phyloP scores from a whole-genome alignment of 192 early-diverging fungal genomes.

The Ambispora gerdemannii region DNA sequence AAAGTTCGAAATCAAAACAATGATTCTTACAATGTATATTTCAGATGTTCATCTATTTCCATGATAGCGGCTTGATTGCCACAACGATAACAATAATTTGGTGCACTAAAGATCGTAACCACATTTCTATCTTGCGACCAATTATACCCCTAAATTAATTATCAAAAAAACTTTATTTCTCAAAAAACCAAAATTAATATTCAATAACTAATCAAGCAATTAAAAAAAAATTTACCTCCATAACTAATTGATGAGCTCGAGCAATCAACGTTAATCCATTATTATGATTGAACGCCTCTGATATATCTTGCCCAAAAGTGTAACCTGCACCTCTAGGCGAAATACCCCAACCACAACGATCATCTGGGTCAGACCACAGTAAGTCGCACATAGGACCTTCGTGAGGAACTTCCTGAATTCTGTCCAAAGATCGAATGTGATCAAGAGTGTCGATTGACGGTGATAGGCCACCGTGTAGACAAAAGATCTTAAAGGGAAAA shows the following conservation, averaged over 20 bases:
- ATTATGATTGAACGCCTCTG: constrained; percentile 86
- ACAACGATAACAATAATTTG: constrained; percentile 99
- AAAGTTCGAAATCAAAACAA: no score
- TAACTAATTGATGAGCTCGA: constrained; percentile 88
- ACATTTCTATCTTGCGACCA: constrained; percentile 99
- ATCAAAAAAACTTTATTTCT: no score
- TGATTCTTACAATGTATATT: constrained; percentile 91
- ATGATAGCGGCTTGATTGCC: constrained; percentile 99
- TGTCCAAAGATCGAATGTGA: constrained; percentile 92
- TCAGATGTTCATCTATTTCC: constrained; percentile 99
- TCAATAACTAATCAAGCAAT: constrained; percentile 1
- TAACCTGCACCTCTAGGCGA: constrained; percentile 84
- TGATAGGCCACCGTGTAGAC: constrained; percentile 96
- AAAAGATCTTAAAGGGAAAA: constrained; percentile 66
- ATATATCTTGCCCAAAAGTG: constrained; percentile 80
- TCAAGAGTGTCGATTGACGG: constrained; percentile 95
- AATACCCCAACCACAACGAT: constrained; percentile 84
- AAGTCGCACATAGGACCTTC: constrained; percentile 88
- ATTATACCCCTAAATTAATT: constrained; percentile 97
- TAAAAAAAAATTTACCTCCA: constrained; percentile 52
- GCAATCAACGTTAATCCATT: constrained; percentile 97
- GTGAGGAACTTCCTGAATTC: constrained; percentile 89
- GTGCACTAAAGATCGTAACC: constrained; percentile 98
- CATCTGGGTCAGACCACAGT: constrained; percentile 86
- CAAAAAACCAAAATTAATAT: no score